Evolutionary conservation across 192 early-diverging fungal species (phyloP).

Genomic region (Backusella tarrabulga): DNA sequence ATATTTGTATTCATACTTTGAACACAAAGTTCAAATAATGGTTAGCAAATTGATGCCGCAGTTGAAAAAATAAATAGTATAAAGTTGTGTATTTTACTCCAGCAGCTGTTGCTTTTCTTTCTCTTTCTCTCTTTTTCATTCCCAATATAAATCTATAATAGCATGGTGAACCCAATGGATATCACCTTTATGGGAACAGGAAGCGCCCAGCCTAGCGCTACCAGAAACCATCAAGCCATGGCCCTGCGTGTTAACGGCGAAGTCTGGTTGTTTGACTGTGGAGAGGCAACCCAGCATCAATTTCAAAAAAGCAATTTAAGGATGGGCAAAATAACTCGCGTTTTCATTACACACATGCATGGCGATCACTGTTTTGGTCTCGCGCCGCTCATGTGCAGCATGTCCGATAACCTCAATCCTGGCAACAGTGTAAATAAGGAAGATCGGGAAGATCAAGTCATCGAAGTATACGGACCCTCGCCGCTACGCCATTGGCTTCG

Average conservation of each 20-base stretch:
- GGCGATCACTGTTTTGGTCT: conserved; percentile 57
- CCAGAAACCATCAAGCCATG: conserved; percentile 53
- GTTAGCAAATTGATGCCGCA: too few species aligned
- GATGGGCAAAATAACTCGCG: conserved; percentile 31
- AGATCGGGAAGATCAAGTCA: not conserved
- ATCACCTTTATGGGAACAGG: conserved; percentile 56
- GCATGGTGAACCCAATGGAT: conserved; percentile 39
- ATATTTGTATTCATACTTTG: too few species aligned
- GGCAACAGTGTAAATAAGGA: not conserved
- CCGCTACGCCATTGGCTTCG: conserved; percentile 42
- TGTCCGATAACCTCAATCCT: conserved; percentile 23
- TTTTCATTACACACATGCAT: conserved; percentile 55
- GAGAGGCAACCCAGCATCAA: conserved; percentile 58
- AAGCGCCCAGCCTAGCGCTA: conserved; percentile 55
- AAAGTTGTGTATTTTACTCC: not conserved
- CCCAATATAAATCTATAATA: not conserved
- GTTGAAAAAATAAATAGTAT: not conserved
- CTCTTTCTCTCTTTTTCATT: not conserved
- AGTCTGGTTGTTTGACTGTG: conserved; percentile 50
- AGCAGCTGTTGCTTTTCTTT: too few species aligned
- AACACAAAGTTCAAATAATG: too few species aligned
- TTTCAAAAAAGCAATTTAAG: conserved; percentile 40
- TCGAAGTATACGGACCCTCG: conserved; percentile 53
- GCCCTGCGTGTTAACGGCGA: conserved; percentile 42
- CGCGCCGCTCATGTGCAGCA: conserved; percentile 47